phyloP scores from a whole-genome alignment of 2,329 filamentous ascomycete species.

The Diaporthe sp. region DNA sequence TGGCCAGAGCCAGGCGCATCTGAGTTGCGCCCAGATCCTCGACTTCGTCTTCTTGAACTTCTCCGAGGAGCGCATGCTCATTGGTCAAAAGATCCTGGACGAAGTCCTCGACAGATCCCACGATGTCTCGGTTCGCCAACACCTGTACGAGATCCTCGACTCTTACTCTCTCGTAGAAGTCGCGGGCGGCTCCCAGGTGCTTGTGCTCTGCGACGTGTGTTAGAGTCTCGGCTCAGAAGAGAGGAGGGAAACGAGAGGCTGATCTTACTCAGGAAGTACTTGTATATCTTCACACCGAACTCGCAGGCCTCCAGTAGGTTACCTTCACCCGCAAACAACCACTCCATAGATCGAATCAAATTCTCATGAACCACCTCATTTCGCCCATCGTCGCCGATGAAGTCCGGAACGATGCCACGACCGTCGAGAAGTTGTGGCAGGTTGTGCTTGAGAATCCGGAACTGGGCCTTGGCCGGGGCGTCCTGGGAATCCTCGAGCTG shows the following conservation, averaged over 20 bases:
- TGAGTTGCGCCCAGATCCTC: conserved; percentile 56
- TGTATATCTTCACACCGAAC: conserved; percentile 78
- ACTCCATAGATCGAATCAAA: conserved; percentile 85
- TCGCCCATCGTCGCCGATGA: conserved; percentile 74
- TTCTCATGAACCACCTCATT: conserved; percentile 54
- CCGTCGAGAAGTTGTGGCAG: conserved; percentile 69
- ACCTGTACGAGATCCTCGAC: conserved; percentile 62
- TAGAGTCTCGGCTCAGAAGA: conserved; percentile 41
- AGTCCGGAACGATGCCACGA: conserved; percentile 75
- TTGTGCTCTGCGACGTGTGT: conserved; percentile 55
- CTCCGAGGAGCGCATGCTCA: conserved; percentile 37
- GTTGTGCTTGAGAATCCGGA: conserved; percentile 63
- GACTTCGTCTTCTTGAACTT: conserved; percentile 46
- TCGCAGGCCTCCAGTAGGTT: conserved; percentile 50
- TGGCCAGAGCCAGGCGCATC: conserved; percentile 55
- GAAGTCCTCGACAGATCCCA: conserved; percentile 57
- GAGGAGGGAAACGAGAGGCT: conserved; percentile 42
- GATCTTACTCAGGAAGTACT: conserved; percentile 82
- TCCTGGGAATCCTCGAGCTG: conserved; percentile 56
- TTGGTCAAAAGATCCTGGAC: conserved; percentile 52
- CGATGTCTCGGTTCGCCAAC: conserved; percentile 53
- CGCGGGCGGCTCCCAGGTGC: conserved; percentile 67
- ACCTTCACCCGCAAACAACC: conserved; percentile 81
- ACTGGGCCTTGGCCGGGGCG: conserved; percentile 57
- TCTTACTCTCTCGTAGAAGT: conserved; percentile 63